Percentiles rank a stretch among this genome's conserved stretches.
Evolutionary conservation across 2,329 filamentous ascomycete genomes (phyloP).

Genomic region (Fusarium metavorans): DNA sequence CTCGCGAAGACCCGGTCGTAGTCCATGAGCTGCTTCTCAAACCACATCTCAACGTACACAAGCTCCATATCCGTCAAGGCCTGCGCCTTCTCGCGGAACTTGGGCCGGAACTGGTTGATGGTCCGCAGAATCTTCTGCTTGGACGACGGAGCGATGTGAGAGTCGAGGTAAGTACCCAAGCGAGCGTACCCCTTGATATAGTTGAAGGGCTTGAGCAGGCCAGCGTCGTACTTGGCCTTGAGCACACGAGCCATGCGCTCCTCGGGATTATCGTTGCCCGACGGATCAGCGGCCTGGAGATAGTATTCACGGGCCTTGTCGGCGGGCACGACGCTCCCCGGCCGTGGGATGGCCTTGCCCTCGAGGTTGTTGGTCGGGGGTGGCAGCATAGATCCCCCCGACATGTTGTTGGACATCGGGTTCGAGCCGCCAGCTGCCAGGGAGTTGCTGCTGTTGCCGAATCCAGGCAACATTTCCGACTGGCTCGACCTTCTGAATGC

Average conservation of each 20-base stretch:
- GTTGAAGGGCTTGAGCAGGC: slow-evolving; percentile 95
- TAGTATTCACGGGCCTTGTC: slow-evolving; percentile 93
- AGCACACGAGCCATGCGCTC: slow-evolving; percentile 96
- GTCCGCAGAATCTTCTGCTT: slow-evolving; percentile 93
- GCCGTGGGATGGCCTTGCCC: slow-evolving; percentile 69
- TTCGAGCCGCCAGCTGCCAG: slow-evolving; percentile 39
- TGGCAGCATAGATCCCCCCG: slow-evolving; percentile 59
- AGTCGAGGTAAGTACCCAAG: slow-evolving; percentile 91
- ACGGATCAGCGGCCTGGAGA: slow-evolving; percentile 94
- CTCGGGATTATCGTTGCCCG: slow-evolving; percentile 85
- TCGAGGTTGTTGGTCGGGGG: slow-evolving; percentile 58
- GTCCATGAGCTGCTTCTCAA: slow-evolving; percentile 95
- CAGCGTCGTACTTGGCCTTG: slow-evolving; percentile 95
- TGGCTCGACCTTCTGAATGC: slow-evolving; percentile 57
- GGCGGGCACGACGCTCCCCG: slow-evolving; percentile 70
- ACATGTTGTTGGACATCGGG: slow-evolving; percentile 40
- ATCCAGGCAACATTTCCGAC: slow-evolving; percentile 62
- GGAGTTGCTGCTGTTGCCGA: slow-evolving; percentile 57
- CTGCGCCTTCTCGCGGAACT: slow-evolving; percentile 95
- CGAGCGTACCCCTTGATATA: slow-evolving; percentile 97
- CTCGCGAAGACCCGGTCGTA: slow-evolving; percentile 98
- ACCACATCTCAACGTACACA: slow-evolving; percentile 98
- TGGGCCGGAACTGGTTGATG: slow-evolving; percentile 91
- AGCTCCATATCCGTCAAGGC: slow-evolving; percentile 93
- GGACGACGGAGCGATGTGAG: slow-evolving; percentile 82